Percentiles rank a stretch among this genome's conserved stretches.
Conservation (phyloP, 306 rosid species). For the Hippophae tibetana region DNA sequence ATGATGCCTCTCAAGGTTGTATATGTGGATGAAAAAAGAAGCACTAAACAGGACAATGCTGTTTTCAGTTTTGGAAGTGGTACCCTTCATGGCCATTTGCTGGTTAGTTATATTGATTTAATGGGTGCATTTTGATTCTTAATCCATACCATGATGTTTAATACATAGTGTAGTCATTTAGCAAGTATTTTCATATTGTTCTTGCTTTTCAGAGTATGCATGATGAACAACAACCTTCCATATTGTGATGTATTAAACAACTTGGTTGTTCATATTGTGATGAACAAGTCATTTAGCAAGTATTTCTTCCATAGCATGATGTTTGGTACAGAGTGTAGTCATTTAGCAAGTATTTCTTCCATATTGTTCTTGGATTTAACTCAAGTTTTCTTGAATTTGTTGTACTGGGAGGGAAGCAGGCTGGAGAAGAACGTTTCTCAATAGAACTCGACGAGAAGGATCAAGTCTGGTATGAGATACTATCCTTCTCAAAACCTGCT, state of each 20-base stretch:
- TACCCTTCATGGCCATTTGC: conserved; percentile 85
- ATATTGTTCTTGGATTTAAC: neutral
- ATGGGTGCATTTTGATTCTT: neutral
- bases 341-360: neutral
- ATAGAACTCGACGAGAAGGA: conserved; percentile 70
- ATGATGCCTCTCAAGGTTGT: conserved; percentile 92
- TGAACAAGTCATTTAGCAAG: neutral
- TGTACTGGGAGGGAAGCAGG: conserved; percentile 30
- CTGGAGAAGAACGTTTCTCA: conserved; percentile 89
- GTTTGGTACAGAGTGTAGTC: neutral
- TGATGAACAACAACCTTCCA: too few relatives aligned
- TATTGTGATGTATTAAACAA: too few relatives aligned
- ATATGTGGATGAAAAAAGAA: conserved; percentile 53
- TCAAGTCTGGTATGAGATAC: conserved; percentile 91
- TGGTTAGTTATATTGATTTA: conserved; percentile 42
- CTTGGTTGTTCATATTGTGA: too few relatives aligned
- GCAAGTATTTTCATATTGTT: neutral
- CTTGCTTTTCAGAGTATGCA: neutral
- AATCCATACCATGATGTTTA: neutral
- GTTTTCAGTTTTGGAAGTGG: conserved; percentile 86
- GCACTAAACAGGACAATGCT: conserved; percentile 20
- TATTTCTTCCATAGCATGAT: neutral
- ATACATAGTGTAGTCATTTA: neutral
- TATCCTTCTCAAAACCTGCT: conserved; percentile 89
- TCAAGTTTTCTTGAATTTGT: too few relatives aligned